These are phyloP conservation scores for Cetraspora pellucida DNA, from an alignment of 192 early-diverging fungal genomes.

Conservation along the genomic window DNA sequence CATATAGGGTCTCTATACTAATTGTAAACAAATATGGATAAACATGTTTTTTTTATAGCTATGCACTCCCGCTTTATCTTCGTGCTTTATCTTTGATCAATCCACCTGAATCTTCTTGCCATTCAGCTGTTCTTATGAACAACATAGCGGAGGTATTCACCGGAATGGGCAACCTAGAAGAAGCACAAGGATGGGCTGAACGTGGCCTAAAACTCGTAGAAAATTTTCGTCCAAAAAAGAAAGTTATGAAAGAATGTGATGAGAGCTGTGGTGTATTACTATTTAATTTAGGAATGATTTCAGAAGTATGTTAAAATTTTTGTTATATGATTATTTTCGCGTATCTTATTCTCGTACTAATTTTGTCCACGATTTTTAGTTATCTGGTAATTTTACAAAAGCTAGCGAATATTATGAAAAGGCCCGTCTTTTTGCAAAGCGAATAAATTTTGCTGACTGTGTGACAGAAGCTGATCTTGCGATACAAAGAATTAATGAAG, in stretches of 20 bases:
- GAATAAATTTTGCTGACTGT: conserved; percentile 24
- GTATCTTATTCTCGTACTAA: background rate
- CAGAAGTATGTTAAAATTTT: conserved; percentile 49
- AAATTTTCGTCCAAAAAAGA: conserved; percentile 41
- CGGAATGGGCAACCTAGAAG: conserved; percentile 50
- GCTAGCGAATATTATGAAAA: conserved; percentile 33
- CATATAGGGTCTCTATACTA: background rate
- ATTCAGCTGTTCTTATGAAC: conserved; percentile 58
- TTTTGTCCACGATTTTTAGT: background rate
- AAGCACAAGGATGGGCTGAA: conserved; percentile 59
- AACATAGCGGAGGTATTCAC: conserved; percentile 61
- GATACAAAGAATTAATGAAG: conserved; percentile 25
- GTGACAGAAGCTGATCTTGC: conserved; percentile 31
- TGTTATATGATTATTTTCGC: background rate
- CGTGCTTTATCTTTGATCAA: conserved; percentile 50
- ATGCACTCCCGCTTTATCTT: conserved; percentile 59
- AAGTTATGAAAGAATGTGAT: conserved; percentile 49
- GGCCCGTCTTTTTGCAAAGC: conserved; percentile 6
- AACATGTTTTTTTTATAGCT: conserved; percentile 35
- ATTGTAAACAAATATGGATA: background rate
- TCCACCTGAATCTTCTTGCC: conserved; percentile 45
- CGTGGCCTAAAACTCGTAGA: conserved; percentile 51
- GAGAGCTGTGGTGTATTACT: conserved; percentile 58
- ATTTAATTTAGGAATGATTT: conserved; percentile 59
- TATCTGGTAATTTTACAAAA: conserved; percentile 23